phyloP scores from a whole-genome alignment of 331 rosid species.

The Telfairia occidentalis region DNA sequence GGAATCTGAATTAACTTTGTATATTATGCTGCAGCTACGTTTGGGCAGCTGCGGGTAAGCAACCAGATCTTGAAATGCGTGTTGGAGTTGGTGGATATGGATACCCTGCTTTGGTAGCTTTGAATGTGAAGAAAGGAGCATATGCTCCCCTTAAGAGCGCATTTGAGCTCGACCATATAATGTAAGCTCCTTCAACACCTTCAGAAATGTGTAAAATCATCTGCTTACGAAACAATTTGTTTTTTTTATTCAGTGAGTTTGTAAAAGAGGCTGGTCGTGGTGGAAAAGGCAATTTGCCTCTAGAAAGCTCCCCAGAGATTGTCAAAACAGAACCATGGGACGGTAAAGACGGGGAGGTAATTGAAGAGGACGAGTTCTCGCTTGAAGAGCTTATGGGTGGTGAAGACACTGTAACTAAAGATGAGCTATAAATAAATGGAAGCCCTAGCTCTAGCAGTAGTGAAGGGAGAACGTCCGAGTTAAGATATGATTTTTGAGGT shows the following conservation, averaged over 20 bases:
- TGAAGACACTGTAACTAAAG: slow-evolving; percentile 52
- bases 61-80: slow-evolving; percentile 70
- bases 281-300: slow-evolving; percentile 85
- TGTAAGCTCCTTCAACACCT: slow-evolving; percentile 36
- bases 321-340: slow-evolving; percentile 81
- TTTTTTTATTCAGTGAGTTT: slow-evolving; percentile 51
- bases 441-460: neutral
- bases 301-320: slow-evolving; percentile 45
- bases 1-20: neutral
- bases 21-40: slow-evolving; percentile 46
- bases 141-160: slow-evolving; percentile 98
- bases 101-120: slow-evolving; percentile 92
- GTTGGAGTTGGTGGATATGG: slow-evolving; percentile 99
- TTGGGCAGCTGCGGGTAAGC: slow-evolving; percentile 91
- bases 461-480: neutral
- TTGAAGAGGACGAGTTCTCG: slow-evolving; percentile 93
- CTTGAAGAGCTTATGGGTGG: slow-evolving; percentile 97
- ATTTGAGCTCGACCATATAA: slow-evolving; percentile 67
- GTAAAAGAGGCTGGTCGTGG: slow-evolving; percentile 89
- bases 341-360: slow-evolving; percentile 85
- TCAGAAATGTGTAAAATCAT: slow-evolving; percentile 8
- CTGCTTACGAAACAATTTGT: slow-evolving; percentile 10
- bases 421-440: slow-evolving; percentile 34
- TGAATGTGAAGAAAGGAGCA: slow-evolving; percentile 72
- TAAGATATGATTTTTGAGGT: neutral